A percentile compares a stretch with the other conserved stretches of the same genome.
phyloP scores from a whole-genome alignment of 768 basidiomycete species.

The Suillus weaverae region DNA sequence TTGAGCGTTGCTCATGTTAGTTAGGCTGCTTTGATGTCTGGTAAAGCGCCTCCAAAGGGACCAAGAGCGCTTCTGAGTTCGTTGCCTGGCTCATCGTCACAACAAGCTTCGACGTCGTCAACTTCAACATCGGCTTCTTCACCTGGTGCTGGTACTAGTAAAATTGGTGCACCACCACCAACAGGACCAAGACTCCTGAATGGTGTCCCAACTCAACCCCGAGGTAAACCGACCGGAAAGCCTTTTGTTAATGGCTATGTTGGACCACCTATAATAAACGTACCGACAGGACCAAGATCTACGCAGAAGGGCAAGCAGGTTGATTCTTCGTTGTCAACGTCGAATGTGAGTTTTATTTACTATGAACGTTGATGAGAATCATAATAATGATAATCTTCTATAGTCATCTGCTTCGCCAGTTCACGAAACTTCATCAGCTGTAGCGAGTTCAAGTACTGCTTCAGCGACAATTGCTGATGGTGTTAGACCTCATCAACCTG shows the following conservation, averaged over 20 bases:
- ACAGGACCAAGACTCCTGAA: slow-evolving; percentile 63
- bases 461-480: slow-evolving; percentile 29
- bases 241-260: slow-evolving; percentile 44
- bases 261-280: slow-evolving; percentile 21
- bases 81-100: slow-evolving; percentile 30
- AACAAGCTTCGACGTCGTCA: slow-evolving; percentile 32
- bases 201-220: slow-evolving; percentile 31
- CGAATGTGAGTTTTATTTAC: neutral
- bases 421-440: slow-evolving; percentile 11
- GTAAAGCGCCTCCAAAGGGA: slow-evolving; percentile 74
- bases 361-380: neutral
- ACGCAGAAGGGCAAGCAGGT: slow-evolving; percentile 44
- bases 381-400: slow-evolving; percentile 8
- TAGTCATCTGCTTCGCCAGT: slow-evolving; percentile 19
- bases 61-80: slow-evolving; percentile 66
- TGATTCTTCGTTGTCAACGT: slow-evolving; percentile 24
- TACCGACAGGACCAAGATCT: slow-evolving; percentile 34
- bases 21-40: slow-evolving; percentile 54
- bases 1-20: slow-evolving; percentile 12
- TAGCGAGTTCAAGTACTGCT: slow-evolving; percentile 16
- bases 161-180: slow-evolving; percentile 57
- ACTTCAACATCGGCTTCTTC: slow-evolving; percentile 34
- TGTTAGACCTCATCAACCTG: slow-evolving; percentile 32
- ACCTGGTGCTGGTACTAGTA: slow-evolving; percentile 31
- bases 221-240: slow-evolving; percentile 36